Evolutionary conservation across 306 rosid genomes (phyloP).

Genomic region (Sechiopsis laciniata): DNA sequence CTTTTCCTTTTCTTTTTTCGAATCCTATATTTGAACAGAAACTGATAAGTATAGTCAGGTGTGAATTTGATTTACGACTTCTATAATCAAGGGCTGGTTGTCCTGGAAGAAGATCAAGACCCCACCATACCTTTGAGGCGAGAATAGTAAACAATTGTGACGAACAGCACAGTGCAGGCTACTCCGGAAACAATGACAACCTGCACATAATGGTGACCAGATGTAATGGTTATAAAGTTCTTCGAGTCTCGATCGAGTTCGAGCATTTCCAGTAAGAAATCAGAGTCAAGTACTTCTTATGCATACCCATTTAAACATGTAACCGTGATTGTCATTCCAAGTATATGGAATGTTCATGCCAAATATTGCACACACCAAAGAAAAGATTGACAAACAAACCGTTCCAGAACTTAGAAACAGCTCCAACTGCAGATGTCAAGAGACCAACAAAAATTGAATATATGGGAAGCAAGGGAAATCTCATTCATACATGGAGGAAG

Average conservation of each 20-base stretch:
- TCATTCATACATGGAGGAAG: conserved; percentile 13
- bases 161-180: conserved; percentile 27
- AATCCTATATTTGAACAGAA: conserved; percentile 7
- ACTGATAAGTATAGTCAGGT: conserved; percentile 2
- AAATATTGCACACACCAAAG: conserved; percentile 58
- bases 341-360: conserved; percentile 65
- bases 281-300: background rate
- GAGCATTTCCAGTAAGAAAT: background rate
- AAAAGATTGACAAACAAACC: conserved; percentile 40
- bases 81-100: background rate
- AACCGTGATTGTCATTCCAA: conserved; percentile 41
- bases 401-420: conserved; percentile 60
- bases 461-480: conserved; percentile 1
- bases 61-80: background rate
- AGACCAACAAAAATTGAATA: conserved; percentile 12
- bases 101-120: conserved; percentile 30
- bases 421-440: conserved; percentile 51
- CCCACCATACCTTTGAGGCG: conserved; percentile 67
- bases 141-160: conserved; percentile 39
- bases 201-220: conserved; percentile 32
- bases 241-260: background rate
- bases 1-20: background rate
- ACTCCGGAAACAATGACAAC: conserved; percentile 39
- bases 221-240: background rate
- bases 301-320: conserved; percentile 80